Base-by-base conservation (phyloP, 2,329 filamentous ascomycete species). In the Orbilia brochopaga region DNA sequence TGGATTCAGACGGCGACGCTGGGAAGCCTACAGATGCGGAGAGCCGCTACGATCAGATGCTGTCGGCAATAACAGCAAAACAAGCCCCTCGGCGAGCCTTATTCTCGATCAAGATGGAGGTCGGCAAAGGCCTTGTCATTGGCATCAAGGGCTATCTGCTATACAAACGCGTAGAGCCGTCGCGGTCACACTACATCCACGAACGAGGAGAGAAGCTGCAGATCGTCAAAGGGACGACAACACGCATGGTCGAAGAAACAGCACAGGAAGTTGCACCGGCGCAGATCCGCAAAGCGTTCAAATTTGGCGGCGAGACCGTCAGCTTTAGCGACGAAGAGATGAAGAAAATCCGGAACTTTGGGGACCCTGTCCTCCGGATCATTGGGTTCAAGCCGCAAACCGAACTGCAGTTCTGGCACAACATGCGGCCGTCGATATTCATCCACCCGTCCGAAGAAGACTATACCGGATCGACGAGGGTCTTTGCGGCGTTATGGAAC, bases 141-240 rank as follows among this genome's bases (percentile, higher is more conserved):
- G 92, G 92, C 0, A 88, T 99, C 42, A 97, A 95, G 77, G 94
- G 94, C 4, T 99, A 93, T 81, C 90, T 96, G 56, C 81, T 97
- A 11, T 84, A 97, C 61, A 93, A 96, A 76, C 87, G 87, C 50
- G 93, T 97, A 78, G 85, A 87, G 55, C 89, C 91, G 11, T 88
- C 89, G 2, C 85, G 92, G 56, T 94, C 87, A 46, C 93, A 90
- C 77, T 97, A 92, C 77, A 87, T 99, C 74, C 97, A 90, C 85
- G 83, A 94, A 0, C 89, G 89, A 21, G 91, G 90, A n/a, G 92
- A 97, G 77, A 88, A 87, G 74, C 85, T 91, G 0, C 89, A 96
- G 77, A 88, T 97, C 64, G 92, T 87, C 0, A 83, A 85, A 11
- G 87, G 90, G 0, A 85, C 89, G 76, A 94, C 90, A 0, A 88